Evolutionary conservation across 306 rosid genomes (phyloP).

Genomic region (Nissolia schottii): DNA sequence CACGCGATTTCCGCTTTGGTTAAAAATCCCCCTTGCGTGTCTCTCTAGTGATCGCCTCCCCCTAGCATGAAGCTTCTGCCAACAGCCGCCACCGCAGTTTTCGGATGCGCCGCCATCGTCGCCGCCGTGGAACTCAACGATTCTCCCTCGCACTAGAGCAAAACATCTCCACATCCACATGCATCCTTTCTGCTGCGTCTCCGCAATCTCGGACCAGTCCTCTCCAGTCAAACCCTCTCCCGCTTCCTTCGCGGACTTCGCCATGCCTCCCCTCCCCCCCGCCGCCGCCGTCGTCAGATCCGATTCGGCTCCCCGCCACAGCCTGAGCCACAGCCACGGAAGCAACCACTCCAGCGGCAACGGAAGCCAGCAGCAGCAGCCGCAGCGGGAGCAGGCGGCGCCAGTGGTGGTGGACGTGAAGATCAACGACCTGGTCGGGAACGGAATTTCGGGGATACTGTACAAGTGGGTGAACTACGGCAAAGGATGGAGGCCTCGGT

Average conservation of each 20-base stretch:
- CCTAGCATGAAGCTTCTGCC: slow-evolving; percentile 27
- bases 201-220: slow-evolving; percentile 70
- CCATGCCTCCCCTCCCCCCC: slow-evolving; percentile 27
- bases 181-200: slow-evolving; percentile 86
- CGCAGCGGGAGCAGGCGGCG: slow-evolving; percentile 40
- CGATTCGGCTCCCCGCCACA: slow-evolving; percentile 42
- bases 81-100: not conserved
- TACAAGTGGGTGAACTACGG: slow-evolving; percentile 98
- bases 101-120: slow-evolving; percentile 28
- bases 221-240: slow-evolving; percentile 49
- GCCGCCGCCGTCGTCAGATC: slow-evolving; percentile 48
- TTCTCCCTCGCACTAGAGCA: not conserved
- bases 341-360: not conserved
- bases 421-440: slow-evolving; percentile 90
- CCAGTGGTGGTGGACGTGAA: slow-evolving; percentile 62
- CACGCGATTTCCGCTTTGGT: slow-evolving; percentile 22
- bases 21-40: slow-evolving; percentile 2
- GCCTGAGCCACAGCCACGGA: slow-evolving; percentile 13
- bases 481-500: slow-evolving; percentile 95
- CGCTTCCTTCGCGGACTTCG: slow-evolving; percentile 42
- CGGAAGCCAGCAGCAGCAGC: slow-evolving; percentile 42
- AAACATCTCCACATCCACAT: slow-evolving; percentile 32
- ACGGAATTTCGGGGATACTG: slow-evolving; percentile 86
- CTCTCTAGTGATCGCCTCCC: not conserved
- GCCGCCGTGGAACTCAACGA: not conserved